Conservation (phyloP, 192 early-diverging fungal genomes). For the Chytriomyces sp. region DNA sequence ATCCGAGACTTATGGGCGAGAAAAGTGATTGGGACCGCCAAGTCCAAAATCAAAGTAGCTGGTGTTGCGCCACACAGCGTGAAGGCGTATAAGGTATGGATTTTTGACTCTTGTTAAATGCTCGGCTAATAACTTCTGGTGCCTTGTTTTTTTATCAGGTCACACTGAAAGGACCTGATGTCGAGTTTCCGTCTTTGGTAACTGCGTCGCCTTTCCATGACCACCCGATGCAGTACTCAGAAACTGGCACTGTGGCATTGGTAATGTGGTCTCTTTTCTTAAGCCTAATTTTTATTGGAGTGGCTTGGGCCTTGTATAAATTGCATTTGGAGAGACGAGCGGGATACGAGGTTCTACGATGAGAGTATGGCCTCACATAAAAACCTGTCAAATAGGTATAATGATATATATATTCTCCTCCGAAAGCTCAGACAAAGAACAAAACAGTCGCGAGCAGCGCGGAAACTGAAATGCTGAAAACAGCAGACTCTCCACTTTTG, state of each 20-base stretch:
- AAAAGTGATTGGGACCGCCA: conserved; percentile 36
- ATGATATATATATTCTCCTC: too few relatives aligned
- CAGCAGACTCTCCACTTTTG: too few relatives aligned
- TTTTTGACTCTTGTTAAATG: too few relatives aligned
- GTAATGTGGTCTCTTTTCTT: neutral
- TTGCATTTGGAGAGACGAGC: neutral
- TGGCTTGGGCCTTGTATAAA: neutral
- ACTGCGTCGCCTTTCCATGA: neutral
- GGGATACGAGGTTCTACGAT: neutral
- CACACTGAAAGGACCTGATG: neutral
- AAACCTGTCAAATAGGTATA: too few relatives aligned
- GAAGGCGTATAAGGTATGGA: neutral
- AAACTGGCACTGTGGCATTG: neutral
- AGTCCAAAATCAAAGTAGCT: conserved; percentile 9
- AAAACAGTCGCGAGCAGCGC: too few relatives aligned
- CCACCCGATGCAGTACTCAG: neutral
- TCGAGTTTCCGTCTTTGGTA: neutral
- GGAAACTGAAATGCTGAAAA: too few relatives aligned
- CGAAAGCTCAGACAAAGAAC: too few relatives aligned
- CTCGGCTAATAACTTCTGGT: too few relatives aligned
- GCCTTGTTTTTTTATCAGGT: neutral
- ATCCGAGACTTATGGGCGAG: conserved; percentile 37
- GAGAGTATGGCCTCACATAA: too few relatives aligned
- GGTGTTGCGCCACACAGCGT: conserved; percentile 3
- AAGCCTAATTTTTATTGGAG: neutral